Base-by-base conservation (phyloP, 2,329 filamentous ascomycete species). In the Sarocladiaceae sp. region DNA sequence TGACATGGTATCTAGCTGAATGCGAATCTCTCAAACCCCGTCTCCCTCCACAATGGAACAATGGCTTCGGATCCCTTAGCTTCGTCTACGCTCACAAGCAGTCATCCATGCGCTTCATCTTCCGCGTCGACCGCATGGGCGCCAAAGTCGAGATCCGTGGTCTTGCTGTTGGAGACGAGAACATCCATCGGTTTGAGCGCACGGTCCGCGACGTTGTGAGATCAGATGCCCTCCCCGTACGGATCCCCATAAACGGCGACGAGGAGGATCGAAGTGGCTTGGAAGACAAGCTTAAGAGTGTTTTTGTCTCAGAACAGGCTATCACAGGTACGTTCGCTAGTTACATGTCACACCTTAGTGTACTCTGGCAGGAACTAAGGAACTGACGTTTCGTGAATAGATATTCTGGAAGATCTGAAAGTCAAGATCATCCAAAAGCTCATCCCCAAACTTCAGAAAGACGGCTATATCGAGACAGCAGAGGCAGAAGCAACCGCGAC, bases 41-140 rank as follows among this genome's bases (percentile, higher is more conserved):
- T 28, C 77, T 97, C 2, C 89, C 90, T 0, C 54, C 78, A 15
- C 80, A 84, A 70, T 97, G 94, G 94, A 96, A 96, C 68, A 74
- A 83, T 12, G 80, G 81, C 18, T 78, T 79, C 53, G 82, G 82
- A 55, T 83, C 84, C 13, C 87, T 90, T 65, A 82, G 86, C 52
- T 97, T 97, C 69, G 83, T 91, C 57, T 97, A 97, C 72, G 83
- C 84, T 3, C 92, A 97, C 68, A 76, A 82, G 22, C 89, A 96
- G 65, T 96, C 90, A 0, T 85, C 90, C 15, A 89, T 92, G 80
- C 82, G 86, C 54, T 96, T 88, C 64, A 76, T 96, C 25, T 67
- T 97, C 59, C 93, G 91, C 65, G 72, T 96, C 56, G 90, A 87
- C 66, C 82, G 90, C 51, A 79, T 97, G 60, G 91, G 92, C 39